A percentile compares a stretch with the other conserved stretches of the same genome.
Conservation (phyloP, 768 basidiomycete species). For the Leucosporidium scottii region DNA sequence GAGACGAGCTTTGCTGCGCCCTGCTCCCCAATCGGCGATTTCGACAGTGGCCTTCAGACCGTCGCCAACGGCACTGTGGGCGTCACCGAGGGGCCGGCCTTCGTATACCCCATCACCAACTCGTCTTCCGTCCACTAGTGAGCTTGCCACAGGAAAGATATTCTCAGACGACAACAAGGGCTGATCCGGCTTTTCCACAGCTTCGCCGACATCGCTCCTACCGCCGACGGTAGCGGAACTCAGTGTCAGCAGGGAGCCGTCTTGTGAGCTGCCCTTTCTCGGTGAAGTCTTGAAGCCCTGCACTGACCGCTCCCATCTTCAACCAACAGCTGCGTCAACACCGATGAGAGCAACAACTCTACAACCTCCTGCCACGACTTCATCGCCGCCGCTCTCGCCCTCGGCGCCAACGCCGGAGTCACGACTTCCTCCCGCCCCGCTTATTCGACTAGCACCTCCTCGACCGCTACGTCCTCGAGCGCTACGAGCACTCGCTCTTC, state of each 20-base stretch:
- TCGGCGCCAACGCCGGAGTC: conserved; percentile 21
- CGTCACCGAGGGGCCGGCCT: not conserved
- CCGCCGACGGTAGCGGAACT: conserved; percentile 1
- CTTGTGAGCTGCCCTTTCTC: conserved; percentile 12
- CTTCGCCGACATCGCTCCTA: conserved; percentile 7
- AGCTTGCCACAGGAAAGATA: no score
- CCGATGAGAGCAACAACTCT: conserved; percentile 6
- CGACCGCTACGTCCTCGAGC: not conserved
- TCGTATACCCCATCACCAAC: conserved; percentile 14
- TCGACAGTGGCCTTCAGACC: conserved; percentile 7
- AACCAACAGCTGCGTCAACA: conserved; percentile 23
- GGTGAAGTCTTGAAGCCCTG: no score
- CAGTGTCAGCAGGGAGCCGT: conserved; percentile 29
- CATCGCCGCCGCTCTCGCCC: conserved; percentile 13
- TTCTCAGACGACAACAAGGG: not conserved
- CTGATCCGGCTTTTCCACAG: not conserved
- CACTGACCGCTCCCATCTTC: not conserved
- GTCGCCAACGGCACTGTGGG: not conserved
- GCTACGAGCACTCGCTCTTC: no score
- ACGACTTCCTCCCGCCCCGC: conserved; percentile 8
- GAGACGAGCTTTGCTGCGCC: conserved; percentile 7
- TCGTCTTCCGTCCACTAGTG: conserved; percentile 6
- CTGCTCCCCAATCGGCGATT: conserved; percentile 7
- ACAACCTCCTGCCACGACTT: conserved; percentile 13
- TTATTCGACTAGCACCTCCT: not conserved